phyloP scores from a whole-genome alignment of 1,284 basidiomycete species.

The Pterula multifida region DNA sequence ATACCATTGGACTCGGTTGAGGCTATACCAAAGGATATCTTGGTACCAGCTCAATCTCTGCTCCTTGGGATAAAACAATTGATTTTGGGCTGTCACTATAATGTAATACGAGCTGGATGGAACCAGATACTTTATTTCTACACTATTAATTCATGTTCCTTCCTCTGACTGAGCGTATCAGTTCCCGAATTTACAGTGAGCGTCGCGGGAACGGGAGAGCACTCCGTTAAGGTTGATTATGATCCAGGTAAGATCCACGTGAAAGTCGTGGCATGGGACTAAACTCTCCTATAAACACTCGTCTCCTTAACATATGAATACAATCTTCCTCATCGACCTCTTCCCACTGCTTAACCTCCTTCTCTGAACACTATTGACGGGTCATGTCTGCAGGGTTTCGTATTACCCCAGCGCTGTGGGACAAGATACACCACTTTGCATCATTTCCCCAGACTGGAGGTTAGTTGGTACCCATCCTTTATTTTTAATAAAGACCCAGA shows the following conservation, averaged over 20 bases:
- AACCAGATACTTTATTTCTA: too few species aligned
- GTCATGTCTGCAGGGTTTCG: slow-evolving; percentile 30
- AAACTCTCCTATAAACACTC: neutral
- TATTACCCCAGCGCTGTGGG: slow-evolving; percentile 77
- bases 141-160: too few species aligned
- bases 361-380: neutral
- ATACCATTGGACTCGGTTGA: too few species aligned
- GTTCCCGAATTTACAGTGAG: too few species aligned
- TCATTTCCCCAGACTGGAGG: slow-evolving; percentile 89
- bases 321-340: neutral
- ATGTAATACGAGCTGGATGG: too few species aligned
- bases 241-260: neutral
- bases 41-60: too few species aligned
- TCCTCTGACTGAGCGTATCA: too few species aligned
- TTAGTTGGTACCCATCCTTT: slow-evolving; percentile 22
- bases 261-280: neutral
- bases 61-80: too few species aligned
- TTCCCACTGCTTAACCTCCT: neutral
- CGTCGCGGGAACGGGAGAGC: too few species aligned
- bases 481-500: slow-evolving; percentile 1
- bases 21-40: too few species aligned
- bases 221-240: too few species aligned
- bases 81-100: too few species aligned
- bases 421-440: slow-evolving; percentile 89
- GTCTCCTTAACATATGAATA: neutral